phyloP scores from a whole-genome alignment of 345 rosid genomes.

The Acer campestre region DNA sequence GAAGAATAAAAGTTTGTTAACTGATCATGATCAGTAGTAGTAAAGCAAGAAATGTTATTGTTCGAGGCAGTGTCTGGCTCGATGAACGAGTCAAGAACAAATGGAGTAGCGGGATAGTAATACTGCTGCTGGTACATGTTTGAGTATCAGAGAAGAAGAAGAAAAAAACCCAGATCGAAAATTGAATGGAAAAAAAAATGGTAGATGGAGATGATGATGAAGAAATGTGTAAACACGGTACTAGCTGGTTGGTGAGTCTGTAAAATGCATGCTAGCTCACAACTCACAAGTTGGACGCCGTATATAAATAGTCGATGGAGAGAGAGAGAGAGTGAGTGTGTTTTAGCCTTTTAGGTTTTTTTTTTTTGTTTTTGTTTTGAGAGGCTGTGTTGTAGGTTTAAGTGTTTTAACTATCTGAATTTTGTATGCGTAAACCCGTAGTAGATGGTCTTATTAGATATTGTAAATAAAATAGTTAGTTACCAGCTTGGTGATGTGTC shows the following conservation, averaged over 20 bases:
- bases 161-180: neutral
- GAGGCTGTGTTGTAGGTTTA: too few species aligned
- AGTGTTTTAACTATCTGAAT: too few species aligned
- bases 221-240: too few species aligned
- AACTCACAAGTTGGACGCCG: neutral
- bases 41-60: too few species aligned
- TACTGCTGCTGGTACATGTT: slow-evolving; percentile 16
- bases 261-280: neutral
- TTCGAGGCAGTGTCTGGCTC: neutral
- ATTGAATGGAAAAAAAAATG: neutral
- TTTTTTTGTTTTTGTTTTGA: too few species aligned
- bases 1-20: neutral
- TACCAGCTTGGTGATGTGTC: too few species aligned
- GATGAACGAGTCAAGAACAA: slow-evolving; percentile 9
- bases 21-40: neutral
- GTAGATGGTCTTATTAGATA: too few species aligned
- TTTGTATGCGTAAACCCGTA: too few species aligned
- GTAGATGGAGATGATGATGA: neutral
- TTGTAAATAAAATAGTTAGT: too few species aligned
- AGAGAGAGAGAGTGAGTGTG: neutral
- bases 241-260: neutral
- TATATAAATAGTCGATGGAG: neutral
- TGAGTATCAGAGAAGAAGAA: neutral
- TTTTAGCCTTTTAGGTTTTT: too few species aligned
- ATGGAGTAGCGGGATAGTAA: neutral